A percentile compares a stretch with the other conserved stretches of the same genome.
phyloP scores from a whole-genome alignment of 192 early-diverging fungal species.

The Rhizophagus clarus region DNA sequence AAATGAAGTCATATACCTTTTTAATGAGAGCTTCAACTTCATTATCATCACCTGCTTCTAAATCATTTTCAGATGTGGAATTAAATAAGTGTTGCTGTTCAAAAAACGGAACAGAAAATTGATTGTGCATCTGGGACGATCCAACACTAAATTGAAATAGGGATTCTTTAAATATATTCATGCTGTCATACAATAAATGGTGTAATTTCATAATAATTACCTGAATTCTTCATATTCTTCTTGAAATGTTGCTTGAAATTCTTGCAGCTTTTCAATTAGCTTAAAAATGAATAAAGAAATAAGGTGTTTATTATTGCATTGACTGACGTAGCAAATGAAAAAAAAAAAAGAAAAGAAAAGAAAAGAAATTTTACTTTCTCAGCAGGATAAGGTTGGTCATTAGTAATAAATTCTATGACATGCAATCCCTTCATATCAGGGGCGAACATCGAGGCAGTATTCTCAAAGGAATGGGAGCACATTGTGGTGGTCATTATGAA shows the following conservation, averaged over 20 bases:
- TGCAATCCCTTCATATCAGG: slow-evolving; percentile 16
- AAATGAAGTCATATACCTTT: slow-evolving; percentile 4
- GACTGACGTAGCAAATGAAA: not conserved
- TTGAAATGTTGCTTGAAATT: slow-evolving; percentile 5
- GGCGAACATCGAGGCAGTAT: not conserved
- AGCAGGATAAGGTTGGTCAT: slow-evolving; percentile 14
- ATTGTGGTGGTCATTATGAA: not conserved
- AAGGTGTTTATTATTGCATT: not conserved
- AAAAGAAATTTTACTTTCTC: slow-evolving; percentile 5
- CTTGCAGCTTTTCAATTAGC: slow-evolving; percentile 12
- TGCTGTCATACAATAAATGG: not conserved
- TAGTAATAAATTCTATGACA: slow-evolving; percentile 22
- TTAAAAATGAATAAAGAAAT: not conserved
- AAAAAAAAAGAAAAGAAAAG: not conserved
- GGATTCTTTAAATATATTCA: not conserved
- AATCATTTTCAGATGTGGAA: not conserved
- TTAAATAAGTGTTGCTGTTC: not conserved
- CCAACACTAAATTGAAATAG: slow-evolving; percentile 13
- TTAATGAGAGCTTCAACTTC: slow-evolving; percentile 11
- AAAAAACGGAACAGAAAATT: not conserved
- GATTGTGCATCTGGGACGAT: not conserved
- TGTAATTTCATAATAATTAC: not conserved
- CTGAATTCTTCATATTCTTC: slow-evolving; percentile 10
- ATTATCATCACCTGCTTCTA: slow-evolving; percentile 5
- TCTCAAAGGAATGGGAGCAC: not conserved